phyloP scores from a whole-genome alignment of 768 basidiomycete species.

The Panus rudis region DNA sequence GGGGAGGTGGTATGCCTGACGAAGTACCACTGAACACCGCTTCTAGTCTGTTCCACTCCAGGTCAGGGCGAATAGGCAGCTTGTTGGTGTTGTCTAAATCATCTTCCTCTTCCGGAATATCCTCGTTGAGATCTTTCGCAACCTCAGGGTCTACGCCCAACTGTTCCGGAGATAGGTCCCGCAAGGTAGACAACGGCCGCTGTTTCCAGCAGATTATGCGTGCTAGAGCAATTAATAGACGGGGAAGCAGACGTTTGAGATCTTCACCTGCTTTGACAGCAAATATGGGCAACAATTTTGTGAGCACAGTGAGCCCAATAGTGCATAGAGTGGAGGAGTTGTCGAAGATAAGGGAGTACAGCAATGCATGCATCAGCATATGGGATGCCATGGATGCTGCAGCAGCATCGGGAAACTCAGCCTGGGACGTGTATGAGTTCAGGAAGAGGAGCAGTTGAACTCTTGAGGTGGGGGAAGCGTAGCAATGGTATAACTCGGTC shows the following conservation, averaged over 20 bases:
- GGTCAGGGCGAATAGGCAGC: slow-evolving; percentile 37
- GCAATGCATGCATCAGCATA: slow-evolving; percentile 55
- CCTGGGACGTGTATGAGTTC: slow-evolving; percentile 50
- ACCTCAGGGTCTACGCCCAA: slow-evolving; percentile 15
- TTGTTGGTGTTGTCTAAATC: slow-evolving; percentile 10
- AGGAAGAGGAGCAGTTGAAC: slow-evolving; percentile 67
- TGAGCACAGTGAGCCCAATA: slow-evolving; percentile 53
- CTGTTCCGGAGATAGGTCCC: slow-evolving; percentile 3
- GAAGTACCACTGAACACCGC: slow-evolving; percentile 46
- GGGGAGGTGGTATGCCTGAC: slow-evolving; percentile 52
- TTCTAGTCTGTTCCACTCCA: slow-evolving; percentile 66
- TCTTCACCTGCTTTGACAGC: slow-evolving; percentile 54
- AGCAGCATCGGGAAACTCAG: slow-evolving; percentile 40
- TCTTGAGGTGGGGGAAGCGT: slow-evolving; percentile 50
- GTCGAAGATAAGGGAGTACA: slow-evolving; percentile 65
- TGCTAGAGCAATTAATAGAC: slow-evolving; percentile 59
- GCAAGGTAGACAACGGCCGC: slow-evolving; percentile 27
- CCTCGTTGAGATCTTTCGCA: slow-evolving; percentile 5
- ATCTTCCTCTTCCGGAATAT: slow-evolving; percentile 10
- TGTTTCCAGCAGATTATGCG: slow-evolving; percentile 73
- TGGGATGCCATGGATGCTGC: slow-evolving; percentile 50
- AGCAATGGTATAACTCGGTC: slow-evolving; percentile 58
- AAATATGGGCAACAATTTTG: slow-evolving; percentile 69
- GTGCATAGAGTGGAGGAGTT: slow-evolving; percentile 67
- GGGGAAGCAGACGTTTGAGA: slow-evolving; percentile 56